Conservation (phyloP, 495 filamentous ascomycete genomes). For the Bacidia gigantensis region DNA sequence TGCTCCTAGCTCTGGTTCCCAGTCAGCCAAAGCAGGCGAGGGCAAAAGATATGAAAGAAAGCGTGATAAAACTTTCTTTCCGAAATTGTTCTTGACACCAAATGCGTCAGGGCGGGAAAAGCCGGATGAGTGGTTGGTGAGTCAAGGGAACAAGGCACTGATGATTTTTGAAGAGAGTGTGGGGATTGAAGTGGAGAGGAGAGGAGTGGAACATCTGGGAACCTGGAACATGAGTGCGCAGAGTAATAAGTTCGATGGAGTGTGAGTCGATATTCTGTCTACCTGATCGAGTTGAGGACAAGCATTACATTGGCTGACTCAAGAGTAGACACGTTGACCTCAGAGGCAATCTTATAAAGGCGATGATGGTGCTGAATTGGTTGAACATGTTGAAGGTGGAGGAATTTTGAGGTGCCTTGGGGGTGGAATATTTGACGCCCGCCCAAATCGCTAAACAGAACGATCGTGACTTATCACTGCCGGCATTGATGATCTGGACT, state of each 20-base stretch:
- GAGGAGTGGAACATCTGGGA: slow-evolving; percentile 35
- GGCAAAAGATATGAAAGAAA: background rate
- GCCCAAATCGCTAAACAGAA: too few relatives aligned
- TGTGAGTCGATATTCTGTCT: slow-evolving; percentile 19
- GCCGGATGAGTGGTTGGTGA: slow-evolving; percentile 37
- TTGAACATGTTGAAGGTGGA: slow-evolving; percentile 24
- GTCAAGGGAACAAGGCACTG: slow-evolving; percentile 38
- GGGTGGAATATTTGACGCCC: too few relatives aligned
- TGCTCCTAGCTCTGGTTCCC: slow-evolving; percentile 9
- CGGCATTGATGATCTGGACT: too few relatives aligned
- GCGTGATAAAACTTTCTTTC: slow-evolving; percentile 19
- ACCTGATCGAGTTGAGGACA: background rate
- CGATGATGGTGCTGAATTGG: slow-evolving; percentile 46
- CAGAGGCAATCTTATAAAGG: slow-evolving; percentile 38
- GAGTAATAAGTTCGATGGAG: slow-evolving; percentile 37
- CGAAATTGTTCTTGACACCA: slow-evolving; percentile 35
- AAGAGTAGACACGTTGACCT: slow-evolving; percentile 32
- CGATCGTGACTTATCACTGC: too few relatives aligned
- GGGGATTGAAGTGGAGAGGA: slow-evolving; percentile 24
- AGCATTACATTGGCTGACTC: background rate
- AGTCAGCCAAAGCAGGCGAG: background rate
- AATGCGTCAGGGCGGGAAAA: slow-evolving; percentile 40
- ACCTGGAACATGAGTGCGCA: slow-evolving; percentile 44
- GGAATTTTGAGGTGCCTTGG: too few relatives aligned
- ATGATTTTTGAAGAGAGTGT: slow-evolving; percentile 35